Evolutionary conservation across 2,329 filamentous ascomycete species (phyloP), one percentile per base, ranked within the genome.

Genomic region (Fusarium neocosmosporiellum): DNA sequence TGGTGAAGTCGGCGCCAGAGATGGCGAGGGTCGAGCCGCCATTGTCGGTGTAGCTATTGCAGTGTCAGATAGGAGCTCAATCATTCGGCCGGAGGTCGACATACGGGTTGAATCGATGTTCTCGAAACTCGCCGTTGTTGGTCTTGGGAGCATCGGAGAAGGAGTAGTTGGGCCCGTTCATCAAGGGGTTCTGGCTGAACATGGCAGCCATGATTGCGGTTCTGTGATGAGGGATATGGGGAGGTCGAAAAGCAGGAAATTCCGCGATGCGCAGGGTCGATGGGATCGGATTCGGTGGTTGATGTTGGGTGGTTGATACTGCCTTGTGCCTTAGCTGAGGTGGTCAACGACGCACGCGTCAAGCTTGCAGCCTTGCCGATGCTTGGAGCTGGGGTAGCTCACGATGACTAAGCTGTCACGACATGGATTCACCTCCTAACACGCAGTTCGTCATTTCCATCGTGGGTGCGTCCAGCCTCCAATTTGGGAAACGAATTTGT

Each of bases 21-120:
- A 99, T 98, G 80, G 95, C 96, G 65, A 99, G 90, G 63, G 96
- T 98, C 69, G 95, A 97, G 77, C 96, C 96, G 77, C 96, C 96
- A 83, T 99, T 99, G 87, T 99, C 96, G 75, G 96, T 97, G 85
- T 99, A 99, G 78, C 94, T 96, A 77, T 5, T 39, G 18, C n/a
- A 43, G 27, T 27, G 65, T 75, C 37, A 72, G 60, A 29, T 39
- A 24, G 63, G 59, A 58, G 55, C 43, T 55, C 20, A 22, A n/a
- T 27, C 29, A 16, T 14, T 6, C 7, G 2, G 4, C 27, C 27
- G 27, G 50, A 43, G 46, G 29, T 48, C 57, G 43, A 58, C 93
- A 80, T 89, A 98, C 95, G 96, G 95, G 85, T 98, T 95, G 86
- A 98, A 98, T 78, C 91, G 90, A 85, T 97, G 95, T 86, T 96